Percentiles rank a stretch among this genome's conserved stretches.
phyloP scores from a whole-genome alignment of 352 stramenopile genomes.

The Peronosclerospora sorghi region DNA sequence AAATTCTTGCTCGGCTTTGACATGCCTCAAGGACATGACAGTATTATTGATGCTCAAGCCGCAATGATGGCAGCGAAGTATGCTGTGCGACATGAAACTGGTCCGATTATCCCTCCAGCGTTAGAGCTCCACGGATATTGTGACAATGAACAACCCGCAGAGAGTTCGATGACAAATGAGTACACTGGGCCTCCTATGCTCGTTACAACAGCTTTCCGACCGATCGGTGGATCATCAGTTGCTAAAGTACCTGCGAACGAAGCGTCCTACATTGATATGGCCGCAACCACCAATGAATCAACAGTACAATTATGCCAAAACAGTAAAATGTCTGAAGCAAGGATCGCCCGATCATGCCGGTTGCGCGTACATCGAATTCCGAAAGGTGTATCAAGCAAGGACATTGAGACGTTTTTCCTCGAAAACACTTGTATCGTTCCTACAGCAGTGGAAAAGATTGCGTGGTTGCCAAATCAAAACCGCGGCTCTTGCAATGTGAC shows the following conservation, averaged over 20 bases:
- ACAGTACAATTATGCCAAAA: background rate
- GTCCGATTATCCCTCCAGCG: slow-evolving; percentile 54
- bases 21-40: slow-evolving; percentile 79
- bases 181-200: slow-evolving; percentile 33
- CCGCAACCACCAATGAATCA: slow-evolving; percentile 7
- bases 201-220: slow-evolving; percentile 30
- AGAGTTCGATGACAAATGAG: background rate
- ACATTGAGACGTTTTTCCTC: slow-evolving; percentile 69
- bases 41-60: slow-evolving; percentile 75
- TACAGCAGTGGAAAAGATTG: slow-evolving; percentile 49
- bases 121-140: slow-evolving; percentile 51
- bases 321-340: slow-evolving; percentile 15
- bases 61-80: slow-evolving; percentile 83
- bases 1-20: slow-evolving; percentile 75
- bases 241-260: slow-evolving; percentile 16
- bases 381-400: slow-evolving; percentile 40
- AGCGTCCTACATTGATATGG: slow-evolving; percentile 24
- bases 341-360: slow-evolving; percentile 48
- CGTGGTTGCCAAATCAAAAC: slow-evolving; percentile 48
- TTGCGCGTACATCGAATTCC: slow-evolving; percentile 68
- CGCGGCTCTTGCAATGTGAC: slow-evolving; percentile 61
- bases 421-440: slow-evolving; percentile 53
- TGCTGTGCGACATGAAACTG: slow-evolving; percentile 37
- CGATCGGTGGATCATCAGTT: slow-evolving; percentile 1
- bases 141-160: slow-evolving; percentile 4